These are phyloP conservation scores for Ephemerocybe angulata DNA, from an alignment of 768 basidiomycete species.

Conservation along the genomic window DNA sequence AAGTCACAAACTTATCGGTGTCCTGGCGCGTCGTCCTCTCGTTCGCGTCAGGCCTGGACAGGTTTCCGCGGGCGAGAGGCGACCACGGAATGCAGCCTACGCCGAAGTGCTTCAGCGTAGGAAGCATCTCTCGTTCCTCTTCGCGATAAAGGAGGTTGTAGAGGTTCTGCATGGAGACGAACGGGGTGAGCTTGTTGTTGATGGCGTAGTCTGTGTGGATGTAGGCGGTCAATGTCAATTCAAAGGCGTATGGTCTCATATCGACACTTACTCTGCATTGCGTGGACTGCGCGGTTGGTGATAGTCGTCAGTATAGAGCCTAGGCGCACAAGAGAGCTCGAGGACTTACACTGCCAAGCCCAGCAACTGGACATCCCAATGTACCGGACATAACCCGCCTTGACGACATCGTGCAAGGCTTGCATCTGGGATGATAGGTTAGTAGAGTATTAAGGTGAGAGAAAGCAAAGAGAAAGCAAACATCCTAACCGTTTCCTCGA, in stretches of 20 bases:
- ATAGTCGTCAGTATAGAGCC: neutral
- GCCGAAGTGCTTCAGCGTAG: slow-evolving; percentile 47
- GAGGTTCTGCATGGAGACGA: slow-evolving; percentile 71
- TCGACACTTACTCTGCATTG: slow-evolving; percentile 47
- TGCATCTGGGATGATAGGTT: slow-evolving; percentile 42
- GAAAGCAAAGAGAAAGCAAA: neutral
- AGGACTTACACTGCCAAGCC: slow-evolving; percentile 48
- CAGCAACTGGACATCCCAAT: slow-evolving; percentile 56
- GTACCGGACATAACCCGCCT: slow-evolving; percentile 59
- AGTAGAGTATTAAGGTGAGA: neutral
- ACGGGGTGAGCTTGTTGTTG: slow-evolving; percentile 52
- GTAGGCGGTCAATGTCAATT: neutral
- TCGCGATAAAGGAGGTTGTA: slow-evolving; percentile 61
- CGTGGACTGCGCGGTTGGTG: slow-evolving; percentile 31
- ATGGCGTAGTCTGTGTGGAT: slow-evolving; percentile 48
- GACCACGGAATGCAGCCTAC: slow-evolving; percentile 60
- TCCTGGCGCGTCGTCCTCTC: slow-evolving; percentile 37
- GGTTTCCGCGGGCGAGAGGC: slow-evolving; percentile 48
- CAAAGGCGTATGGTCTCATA: neutral
- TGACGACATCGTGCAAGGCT: slow-evolving; percentile 65
- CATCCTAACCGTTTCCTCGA: slow-evolving; percentile 46
- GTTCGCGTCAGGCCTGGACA: slow-evolving; percentile 36
- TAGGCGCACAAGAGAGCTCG: neutral
- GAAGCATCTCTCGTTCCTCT: slow-evolving; percentile 65
- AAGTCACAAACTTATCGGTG: slow-evolving; percentile 28